phyloP scores from a whole-genome alignment of 2,329 filamentous ascomycete species.

The Aspergillus versicolor region DNA sequence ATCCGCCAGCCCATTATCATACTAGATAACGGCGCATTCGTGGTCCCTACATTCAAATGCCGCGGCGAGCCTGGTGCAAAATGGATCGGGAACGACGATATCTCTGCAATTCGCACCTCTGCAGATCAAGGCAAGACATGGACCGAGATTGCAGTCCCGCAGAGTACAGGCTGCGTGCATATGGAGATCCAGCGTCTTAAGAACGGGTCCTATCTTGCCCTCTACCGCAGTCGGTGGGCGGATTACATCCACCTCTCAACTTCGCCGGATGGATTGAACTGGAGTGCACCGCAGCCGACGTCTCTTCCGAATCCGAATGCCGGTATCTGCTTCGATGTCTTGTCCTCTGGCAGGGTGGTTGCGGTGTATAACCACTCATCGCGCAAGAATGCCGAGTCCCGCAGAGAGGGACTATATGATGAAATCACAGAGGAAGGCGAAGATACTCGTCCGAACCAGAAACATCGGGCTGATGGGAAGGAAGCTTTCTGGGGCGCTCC shows the following conservation, averaged over 20 bases:
- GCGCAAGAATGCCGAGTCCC: not conserved
- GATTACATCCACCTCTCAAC: constrained; percentile 1
- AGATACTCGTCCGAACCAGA: constrained; percentile 1
- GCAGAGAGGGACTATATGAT: constrained; percentile 2
- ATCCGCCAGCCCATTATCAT: constrained; percentile 4
- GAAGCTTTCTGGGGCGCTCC: constrained; percentile 48
- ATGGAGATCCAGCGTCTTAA: constrained; percentile 6
- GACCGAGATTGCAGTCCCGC: not conserved
- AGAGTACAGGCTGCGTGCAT: constrained; percentile 4
- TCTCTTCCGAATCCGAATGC: constrained; percentile 4
- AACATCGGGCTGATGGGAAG: constrained; percentile 26
- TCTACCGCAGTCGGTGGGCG: constrained; percentile 6
- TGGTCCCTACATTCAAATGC: not conserved
- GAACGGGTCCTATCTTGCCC: not conserved
- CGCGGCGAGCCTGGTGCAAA: constrained; percentile 2
- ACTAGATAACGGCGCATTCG: not conserved
- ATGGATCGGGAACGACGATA: constrained; percentile 7
- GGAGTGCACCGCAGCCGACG: not conserved
- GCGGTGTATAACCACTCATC: constrained; percentile 5
- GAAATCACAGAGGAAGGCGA: constrained; percentile 1
- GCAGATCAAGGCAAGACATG: constrained; percentile 1
- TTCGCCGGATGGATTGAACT: not conserved
- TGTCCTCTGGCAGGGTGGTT: not conserved
- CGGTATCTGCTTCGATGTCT: constrained; percentile 10
- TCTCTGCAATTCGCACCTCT: not conserved